Percentiles rank a stretch among this genome's conserved stretches.
These are phyloP conservation scores for Mallotus japonicus DNA, from an alignment of 441 rosid species.

Conservation along the genomic window DNA sequence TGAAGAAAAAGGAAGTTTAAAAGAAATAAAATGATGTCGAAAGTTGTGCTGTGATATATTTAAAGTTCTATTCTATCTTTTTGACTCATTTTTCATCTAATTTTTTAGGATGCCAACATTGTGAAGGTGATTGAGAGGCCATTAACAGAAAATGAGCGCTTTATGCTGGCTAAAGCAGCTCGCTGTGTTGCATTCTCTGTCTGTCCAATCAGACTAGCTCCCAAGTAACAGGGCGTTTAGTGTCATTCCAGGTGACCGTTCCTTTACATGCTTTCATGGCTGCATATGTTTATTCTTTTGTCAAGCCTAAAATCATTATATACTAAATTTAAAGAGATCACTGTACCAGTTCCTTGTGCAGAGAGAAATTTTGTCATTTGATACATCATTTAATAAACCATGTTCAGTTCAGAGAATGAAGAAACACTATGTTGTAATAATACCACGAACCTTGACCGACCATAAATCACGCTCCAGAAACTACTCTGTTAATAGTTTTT, in stretches of 20 bases:
- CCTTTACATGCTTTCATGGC: slow-evolving; percentile 2
- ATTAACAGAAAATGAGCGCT: slow-evolving; percentile 84
- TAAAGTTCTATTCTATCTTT: not conserved
- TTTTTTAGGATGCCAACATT: slow-evolving; percentile 72
- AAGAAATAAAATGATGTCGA: not conserved
- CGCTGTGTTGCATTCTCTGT: slow-evolving; percentile 87
- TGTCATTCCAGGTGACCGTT: not conserved
- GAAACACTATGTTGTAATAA: not conserved
- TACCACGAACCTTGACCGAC: not conserved
- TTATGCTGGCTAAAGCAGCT: slow-evolving; percentile 91
- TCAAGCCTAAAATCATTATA: not conserved
- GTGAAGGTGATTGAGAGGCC: slow-evolving; percentile 88
- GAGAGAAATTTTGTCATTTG: not conserved
- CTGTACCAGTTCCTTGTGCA: not conserved
- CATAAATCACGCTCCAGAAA: not conserved
- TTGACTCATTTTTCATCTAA: slow-evolving; percentile 22
- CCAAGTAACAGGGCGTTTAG: slow-evolving; percentile 42
- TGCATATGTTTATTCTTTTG: not conserved
- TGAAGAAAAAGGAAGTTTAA: too few species aligned
- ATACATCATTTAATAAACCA: not conserved
- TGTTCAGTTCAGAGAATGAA: not conserved
- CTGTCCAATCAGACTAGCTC: slow-evolving; percentile 76
- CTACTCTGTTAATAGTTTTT: not conserved
- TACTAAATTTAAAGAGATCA: not conserved
- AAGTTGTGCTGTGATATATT: not conserved